phyloP scores from a whole-genome alignment of 2,329 filamentous ascomycete species.

The Ophiostoma perfectum region DNA sequence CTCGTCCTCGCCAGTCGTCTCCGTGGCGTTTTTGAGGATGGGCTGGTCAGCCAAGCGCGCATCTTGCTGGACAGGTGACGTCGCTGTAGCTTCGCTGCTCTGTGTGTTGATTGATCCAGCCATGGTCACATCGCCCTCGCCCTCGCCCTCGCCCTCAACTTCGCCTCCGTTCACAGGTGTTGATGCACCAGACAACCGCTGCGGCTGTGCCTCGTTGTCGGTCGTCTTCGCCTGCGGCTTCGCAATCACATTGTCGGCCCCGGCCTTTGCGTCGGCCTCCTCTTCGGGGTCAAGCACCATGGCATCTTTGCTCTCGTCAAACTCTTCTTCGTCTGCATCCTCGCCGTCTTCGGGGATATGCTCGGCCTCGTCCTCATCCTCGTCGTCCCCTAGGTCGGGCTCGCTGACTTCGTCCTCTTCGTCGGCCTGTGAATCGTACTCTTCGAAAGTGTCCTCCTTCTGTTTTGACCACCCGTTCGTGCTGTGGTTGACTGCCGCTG shows the following conservation, averaged over 20 bases:
- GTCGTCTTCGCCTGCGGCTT: neutral
- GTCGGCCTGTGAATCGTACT: constrained; percentile 49
- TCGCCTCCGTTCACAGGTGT: constrained; percentile 19
- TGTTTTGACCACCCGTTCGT: constrained; percentile 45
- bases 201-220: neutral
- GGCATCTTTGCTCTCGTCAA: constrained; percentile 50
- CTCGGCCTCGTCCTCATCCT: constrained; percentile 53
- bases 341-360: constrained; percentile 40
- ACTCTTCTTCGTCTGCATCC: constrained; percentile 52
- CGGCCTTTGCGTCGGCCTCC: constrained; percentile 26
- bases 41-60: neutral
- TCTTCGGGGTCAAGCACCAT: constrained; percentile 51
- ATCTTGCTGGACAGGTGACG: constrained; percentile 15
- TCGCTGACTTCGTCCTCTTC: constrained; percentile 57
- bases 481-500: constrained; percentile 45
- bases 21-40: neutral
- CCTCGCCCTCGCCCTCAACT: constrained; percentile 12
- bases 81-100: constrained; percentile 23
- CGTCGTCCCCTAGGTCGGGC: constrained; percentile 70
- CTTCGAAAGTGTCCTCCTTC: constrained; percentile 35
- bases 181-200: constrained; percentile 20
- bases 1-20: neutral
- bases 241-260: neutral
- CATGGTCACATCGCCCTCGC: constrained; percentile 19
- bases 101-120: constrained; percentile 16